These are phyloP conservation scores for Amanita rubescens DNA, from an alignment of 768 basidiomycete genomes.

Conservation along the genomic window DNA sequence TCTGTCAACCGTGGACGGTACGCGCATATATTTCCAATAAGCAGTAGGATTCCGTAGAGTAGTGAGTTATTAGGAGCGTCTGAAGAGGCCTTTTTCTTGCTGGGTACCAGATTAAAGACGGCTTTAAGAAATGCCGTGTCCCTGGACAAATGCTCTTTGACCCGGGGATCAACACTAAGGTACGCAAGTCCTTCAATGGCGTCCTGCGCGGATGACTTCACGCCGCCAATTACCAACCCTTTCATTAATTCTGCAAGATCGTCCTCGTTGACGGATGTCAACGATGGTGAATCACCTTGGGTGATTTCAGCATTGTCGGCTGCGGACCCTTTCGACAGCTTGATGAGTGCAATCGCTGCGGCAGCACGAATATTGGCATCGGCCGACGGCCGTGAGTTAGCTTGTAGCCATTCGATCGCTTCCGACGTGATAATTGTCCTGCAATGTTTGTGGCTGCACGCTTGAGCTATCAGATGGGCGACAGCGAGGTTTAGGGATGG, in stretches of 20 bases:
- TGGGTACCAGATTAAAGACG: conserved; percentile 52
- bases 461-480: conserved; percentile 70
- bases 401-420: conserved; percentile 60
- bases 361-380: conserved; percentile 47
- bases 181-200: conserved; percentile 85
- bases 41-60: conserved; percentile 70
- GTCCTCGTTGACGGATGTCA: conserved; percentile 26
- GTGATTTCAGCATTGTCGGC: conserved; percentile 34
- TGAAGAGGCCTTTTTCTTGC: conserved; percentile 28
- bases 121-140: conserved; percentile 46
- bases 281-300: conserved; percentile 9
- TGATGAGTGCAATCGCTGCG: conserved; percentile 70
- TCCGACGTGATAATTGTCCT: conserved; percentile 53
- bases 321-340: conserved; percentile 55
- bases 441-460: conserved; percentile 66
- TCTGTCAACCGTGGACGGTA: conserved; percentile 67
- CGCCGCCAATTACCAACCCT: conserved; percentile 38
- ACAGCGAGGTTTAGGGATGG: conserved; percentile 47
- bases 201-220: conserved; percentile 41
- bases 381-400: conserved; percentile 39
- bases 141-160: conserved; percentile 57
- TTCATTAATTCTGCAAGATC: conserved; percentile 51
- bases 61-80: conserved; percentile 40
- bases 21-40: conserved; percentile 67
- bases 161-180: conserved; percentile 52